These are phyloP conservation scores for Musa itinerans DNA, from an alignment of 176 grass and related monocot genomes.

Conservation along the genomic window DNA sequence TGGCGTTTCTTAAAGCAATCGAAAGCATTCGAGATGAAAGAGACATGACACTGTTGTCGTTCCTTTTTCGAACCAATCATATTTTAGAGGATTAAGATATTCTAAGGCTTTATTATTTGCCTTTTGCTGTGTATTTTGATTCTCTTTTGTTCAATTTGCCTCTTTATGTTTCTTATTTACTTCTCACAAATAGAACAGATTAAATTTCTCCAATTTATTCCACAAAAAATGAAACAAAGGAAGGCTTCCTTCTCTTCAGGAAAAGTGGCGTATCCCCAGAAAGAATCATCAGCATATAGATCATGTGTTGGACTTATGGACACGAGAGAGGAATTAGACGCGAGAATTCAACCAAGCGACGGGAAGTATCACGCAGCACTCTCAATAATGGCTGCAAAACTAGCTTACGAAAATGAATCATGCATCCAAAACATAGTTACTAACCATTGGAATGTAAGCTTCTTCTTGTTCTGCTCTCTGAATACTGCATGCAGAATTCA, in stretches of 20 bases:
- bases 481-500: background rate
- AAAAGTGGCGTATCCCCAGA: slow-evolving; percentile 27
- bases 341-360: slow-evolving; percentile 26
- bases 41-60: too few relatives aligned
- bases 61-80: too few relatives aligned
- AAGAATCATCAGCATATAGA: slow-evolving; percentile 32
- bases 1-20: too few relatives aligned
- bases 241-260: slow-evolving; percentile 7
- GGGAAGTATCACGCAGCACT: slow-evolving; percentile 35
- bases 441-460: slow-evolving; percentile 27
- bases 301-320: slow-evolving; percentile 36
- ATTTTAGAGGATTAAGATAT: too few relatives aligned
- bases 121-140: too few relatives aligned
- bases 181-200: too few relatives aligned
- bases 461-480: background rate
- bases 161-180: too few relatives aligned
- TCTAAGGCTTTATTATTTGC: too few relatives aligned
- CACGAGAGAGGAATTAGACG: slow-evolving; percentile 30
- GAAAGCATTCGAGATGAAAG: too few relatives aligned
- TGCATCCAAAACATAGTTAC: slow-evolving; percentile 32
- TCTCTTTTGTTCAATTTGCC: too few relatives aligned
- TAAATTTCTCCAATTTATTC: too few relatives aligned
- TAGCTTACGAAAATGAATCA: slow-evolving; percentile 59
- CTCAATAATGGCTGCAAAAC: slow-evolving; percentile 52
- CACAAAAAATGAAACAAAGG: too few relatives aligned